Conservation (phyloP, 176 grass and related monocot genomes). For the Sorghum bicolor region Sorghum_bicolor_NCBIv3 NC_012874.2:1860001-1860500, state of each 20-base stretch:
- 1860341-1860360: slow-evolving; percentile 89
- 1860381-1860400: slow-evolving; percentile 71
- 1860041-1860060: slow-evolving; percentile 82
- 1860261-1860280: slow-evolving; percentile 66
- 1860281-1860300: slow-evolving; percentile 87
- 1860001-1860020: slow-evolving; percentile 74
- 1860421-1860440: slow-evolving; percentile 86
- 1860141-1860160: slow-evolving; percentile 62
- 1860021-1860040: slow-evolving; percentile 70
- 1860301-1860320: slow-evolving; percentile 82
- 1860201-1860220: slow-evolving; percentile 68
- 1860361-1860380: slow-evolving; percentile 87
- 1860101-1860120: slow-evolving; percentile 68
- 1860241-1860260: slow-evolving; percentile 81
- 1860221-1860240: slow-evolving; percentile 68
- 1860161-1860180: slow-evolving; percentile 26
- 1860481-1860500: slow-evolving; percentile 81
- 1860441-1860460: slow-evolving; percentile 73
- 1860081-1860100: slow-evolving; percentile 80
- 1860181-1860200: slow-evolving; percentile 80
- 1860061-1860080: slow-evolving; percentile 82
- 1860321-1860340: slow-evolving; percentile 87
- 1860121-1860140: slow-evolving; percentile 96
- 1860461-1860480: slow-evolving; percentile 82
- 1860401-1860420: slow-evolving; percentile 94